Percentiles rank a stretch among this genome's conserved stretches.
phyloP scores from a whole-genome alignment of 1,284 basidiomycete genomes.

The Papiliotrema nemorosa region DNA sequence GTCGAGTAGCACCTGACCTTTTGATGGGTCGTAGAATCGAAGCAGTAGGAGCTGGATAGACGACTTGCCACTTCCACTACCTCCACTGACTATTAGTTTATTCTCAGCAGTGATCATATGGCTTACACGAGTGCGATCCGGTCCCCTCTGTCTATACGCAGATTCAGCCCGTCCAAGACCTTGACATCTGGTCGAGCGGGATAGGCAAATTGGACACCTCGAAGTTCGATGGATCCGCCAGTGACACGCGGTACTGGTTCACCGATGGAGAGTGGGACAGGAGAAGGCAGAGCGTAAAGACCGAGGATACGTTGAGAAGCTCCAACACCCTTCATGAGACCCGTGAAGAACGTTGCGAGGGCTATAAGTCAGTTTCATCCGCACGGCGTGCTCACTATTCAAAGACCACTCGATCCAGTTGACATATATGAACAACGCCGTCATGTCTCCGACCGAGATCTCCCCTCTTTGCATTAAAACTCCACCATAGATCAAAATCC shows the following conservation, averaged over 20 bases:
- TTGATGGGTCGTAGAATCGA: conserved; percentile 81
- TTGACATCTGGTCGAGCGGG: conserved; percentile 81
- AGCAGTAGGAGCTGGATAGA: conserved; percentile 73
- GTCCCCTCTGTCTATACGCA: conserved; percentile 52
- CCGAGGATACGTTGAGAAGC: conserved; percentile 46
- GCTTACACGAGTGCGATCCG: conserved; percentile 49
- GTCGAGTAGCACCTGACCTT: conserved; percentile 71
- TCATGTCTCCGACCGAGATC: conserved; percentile 47
- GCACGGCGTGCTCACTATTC: conserved; percentile 34
- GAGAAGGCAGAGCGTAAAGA: conserved; percentile 38
- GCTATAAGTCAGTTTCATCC: conserved; percentile 20
- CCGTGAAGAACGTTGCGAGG: conserved; percentile 46
- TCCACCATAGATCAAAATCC: conserved; percentile 45
- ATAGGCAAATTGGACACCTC: conserved; percentile 80
- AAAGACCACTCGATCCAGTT: conserved; percentile 49
- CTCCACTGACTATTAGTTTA: conserved; percentile 29
- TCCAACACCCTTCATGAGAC: conserved; percentile 48
- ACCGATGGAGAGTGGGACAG: conserved; percentile 41
- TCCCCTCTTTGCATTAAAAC: conserved; percentile 42
- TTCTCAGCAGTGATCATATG: not conserved
- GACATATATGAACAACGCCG: conserved; percentile 46
- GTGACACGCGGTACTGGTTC: conserved; percentile 24
- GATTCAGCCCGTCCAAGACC: conserved; percentile 66
- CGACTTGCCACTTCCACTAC: conserved; percentile 50
- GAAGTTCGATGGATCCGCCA: conserved; percentile 69